Evolutionary conservation across 306 rosid species (phyloP), one percentile per base, ranked within the genome.

Genomic region (Canavalia ensiformis): DNA sequence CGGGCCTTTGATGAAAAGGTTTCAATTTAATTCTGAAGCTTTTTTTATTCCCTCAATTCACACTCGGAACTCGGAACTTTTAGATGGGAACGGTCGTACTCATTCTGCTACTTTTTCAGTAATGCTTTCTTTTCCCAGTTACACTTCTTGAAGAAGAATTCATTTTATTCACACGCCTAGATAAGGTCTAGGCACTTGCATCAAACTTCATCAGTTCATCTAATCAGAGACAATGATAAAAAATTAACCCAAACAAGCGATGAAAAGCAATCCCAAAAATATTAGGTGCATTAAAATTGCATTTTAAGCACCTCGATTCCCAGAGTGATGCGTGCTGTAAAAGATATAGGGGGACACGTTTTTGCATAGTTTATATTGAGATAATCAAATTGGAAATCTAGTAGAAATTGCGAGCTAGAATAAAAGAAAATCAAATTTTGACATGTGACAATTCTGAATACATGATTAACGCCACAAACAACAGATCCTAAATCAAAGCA

Each of bases 391-490:
- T 18, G 4, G 6, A 68, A 25, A 50, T 41, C 2, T 18, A 37
- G 74, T 41, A 42, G 68, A 75, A 76, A 34, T 9, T 6, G 54
- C 28, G 33, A 5, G 18, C 2, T 8, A 7, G 50, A 60, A 58
- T 28, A 9, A 31, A 42, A 76, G 75, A 72, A 34, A 75, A 82
- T 42, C 10, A 79, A 71, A 58, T 42, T 71, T 37, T 33, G 62
- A 77, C 55, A 85, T 72, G 39, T 18, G 57, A 58, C 81, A 77
- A 72, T 56, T 30, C 72, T 49, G 54, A 66, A 45, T 51, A 74
- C 83, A 77, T 31, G 81, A 86, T 65, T 68, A 69, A 69, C 59
- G 80, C 63, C 85, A 82, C 81, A 81, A 84, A 64, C 85, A 78
- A 49, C 68, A 85, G 33, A 51, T 69, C 83, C 86, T 85, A 72